Base-by-base conservation (phyloP, 805 yeast genomes). In the Schwanniomyces yamadae region DNA sequence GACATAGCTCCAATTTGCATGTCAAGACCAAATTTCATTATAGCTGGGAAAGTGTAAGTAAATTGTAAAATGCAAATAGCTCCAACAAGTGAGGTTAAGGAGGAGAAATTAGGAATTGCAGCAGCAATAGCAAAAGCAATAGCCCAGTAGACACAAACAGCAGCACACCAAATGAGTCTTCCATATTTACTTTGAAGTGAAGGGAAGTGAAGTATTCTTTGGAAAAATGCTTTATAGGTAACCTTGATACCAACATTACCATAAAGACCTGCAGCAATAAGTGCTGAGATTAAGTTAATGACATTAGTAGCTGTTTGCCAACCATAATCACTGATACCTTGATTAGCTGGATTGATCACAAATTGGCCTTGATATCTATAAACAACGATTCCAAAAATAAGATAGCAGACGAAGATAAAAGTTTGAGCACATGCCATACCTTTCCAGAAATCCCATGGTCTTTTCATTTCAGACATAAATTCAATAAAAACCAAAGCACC, bases 401-500 rank as follows among this genome's bases (percentile, higher is more conserved):
- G 51, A 46, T 71, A 72, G 16, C 56, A 55, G 20, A 49, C 44
- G 43, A 67, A 54, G 38, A 72, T 71, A 27, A 71, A 50, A 5
- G 47, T 13, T 45, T 72, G 73, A 15, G 75, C 74, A 27, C 55
- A 42, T 13, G 61, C 40, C 66, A 71, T 63, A 29, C 75, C 75
- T 49, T 70, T 68, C 66, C 71, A 60, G 54, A 72, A 72, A 38
- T 72, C 77, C 60, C 54, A 54, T 6, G 77, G 77, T 32, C 69
- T 58, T 37, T 52, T 58, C 73, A 72, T 65, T 49, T 72, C 77
- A 8, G 77, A 67, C 55, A 73, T 57, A 33, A 72, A 61, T 45
- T 72, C 75, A 12, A 69, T 61, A 53, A 70, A 71, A 33, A 71
- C 65, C 42, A 71, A 61, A n/a, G 77, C 71, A 42, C 77, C 78